Conservation (phyloP, 2,329 filamentous ascomycete genomes). For the Coccinonectria pachysandricola region DNA sequence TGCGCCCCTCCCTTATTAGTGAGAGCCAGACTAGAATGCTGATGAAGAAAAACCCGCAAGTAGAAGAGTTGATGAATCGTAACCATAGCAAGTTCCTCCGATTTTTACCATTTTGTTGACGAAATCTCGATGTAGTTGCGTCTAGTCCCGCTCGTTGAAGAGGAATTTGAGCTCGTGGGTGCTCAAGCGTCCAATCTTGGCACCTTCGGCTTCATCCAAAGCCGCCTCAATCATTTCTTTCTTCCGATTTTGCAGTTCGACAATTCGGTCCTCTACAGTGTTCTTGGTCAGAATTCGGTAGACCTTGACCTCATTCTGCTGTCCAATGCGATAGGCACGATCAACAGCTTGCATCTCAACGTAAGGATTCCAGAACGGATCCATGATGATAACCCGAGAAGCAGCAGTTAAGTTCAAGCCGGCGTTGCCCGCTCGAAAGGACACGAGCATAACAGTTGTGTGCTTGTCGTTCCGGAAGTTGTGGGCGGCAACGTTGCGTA, state of each 20-base stretch:
- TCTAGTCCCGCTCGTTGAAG: slow-evolving; percentile 32
- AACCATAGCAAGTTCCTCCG: slow-evolving; percentile 1
- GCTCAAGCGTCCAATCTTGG: slow-evolving; percentile 56
- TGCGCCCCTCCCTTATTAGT: no score
- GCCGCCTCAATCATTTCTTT: slow-evolving; percentile 66
- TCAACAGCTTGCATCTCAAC: slow-evolving; percentile 90
- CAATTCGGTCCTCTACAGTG: slow-evolving; percentile 82
- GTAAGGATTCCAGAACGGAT: slow-evolving; percentile 92
- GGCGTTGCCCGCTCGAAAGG: slow-evolving; percentile 69
- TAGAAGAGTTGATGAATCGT: no score
- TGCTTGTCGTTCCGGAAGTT: slow-evolving; percentile 54
- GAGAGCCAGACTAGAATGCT: no score
- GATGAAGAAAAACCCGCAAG: no score
- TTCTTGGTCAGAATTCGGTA: slow-evolving; percentile 67
- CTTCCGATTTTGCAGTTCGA: slow-evolving; percentile 70
- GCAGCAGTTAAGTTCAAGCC: slow-evolving; percentile 79
- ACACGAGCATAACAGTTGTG: slow-evolving; percentile 70
- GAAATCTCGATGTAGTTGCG: neutral
- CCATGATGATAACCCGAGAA: slow-evolving; percentile 78
- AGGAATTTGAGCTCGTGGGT: slow-evolving; percentile 59
- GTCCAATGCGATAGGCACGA: slow-evolving; percentile 79
- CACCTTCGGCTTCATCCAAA: slow-evolving; percentile 63
- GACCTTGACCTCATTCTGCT: slow-evolving; percentile 61
- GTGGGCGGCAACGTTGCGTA: slow-evolving; percentile 59
- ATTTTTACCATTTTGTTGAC: neutral